Base-by-base conservation (phyloP, 2,329 filamentous ascomycete genomes). In the Huntiella savannae region DNA sequence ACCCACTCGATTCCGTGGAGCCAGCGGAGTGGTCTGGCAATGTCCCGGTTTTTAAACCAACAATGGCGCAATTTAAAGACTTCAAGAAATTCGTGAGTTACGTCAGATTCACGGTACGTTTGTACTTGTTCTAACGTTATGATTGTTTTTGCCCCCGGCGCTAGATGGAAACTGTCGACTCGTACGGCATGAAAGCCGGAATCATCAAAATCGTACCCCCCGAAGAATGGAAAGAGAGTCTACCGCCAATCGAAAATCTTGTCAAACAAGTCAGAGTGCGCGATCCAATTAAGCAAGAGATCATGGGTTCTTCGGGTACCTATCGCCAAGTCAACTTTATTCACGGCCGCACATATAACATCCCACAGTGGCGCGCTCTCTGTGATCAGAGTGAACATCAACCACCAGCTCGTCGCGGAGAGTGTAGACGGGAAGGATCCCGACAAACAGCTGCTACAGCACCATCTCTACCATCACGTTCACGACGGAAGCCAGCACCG, bases 241-340 rank as follows among this genome's bases (percentile, higher is more conserved):
- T 91, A 34, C 82, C 83, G 12, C 68, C 73, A 34, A 74, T 95
- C 51, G 78, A 91, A 57, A 82, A 95, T 55, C 71, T 85, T 43
- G 74, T 98, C 53, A 96, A 95, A 63, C 79, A 81, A 51, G 83
- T 98, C 60, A 80, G 79, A 58, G 87, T 98, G 57, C 88, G 88
- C 62, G 92, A 98, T 53, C 91, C 91, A 3, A 96, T 98, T 59
- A 94, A 86, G 58, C 91, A 98, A 62, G 91, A 98, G 56, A 98
- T 98, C 56, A 88, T 92, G 69, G 91, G 91, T 37, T 85, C 83
- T 44, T 85, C 88, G 58, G 92, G 91, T 48, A 92, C 84, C 48
- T 98, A 95, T 59, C 88, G 88, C 33, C 91, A 98, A 61, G 84
- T 91, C 57, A 98, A 98, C 58, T 87, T 98, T 50, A 79, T 96